phyloP scores from a whole-genome alignment of 352 stramenopile genomes.

The Phytophthora constricta region DNA sequence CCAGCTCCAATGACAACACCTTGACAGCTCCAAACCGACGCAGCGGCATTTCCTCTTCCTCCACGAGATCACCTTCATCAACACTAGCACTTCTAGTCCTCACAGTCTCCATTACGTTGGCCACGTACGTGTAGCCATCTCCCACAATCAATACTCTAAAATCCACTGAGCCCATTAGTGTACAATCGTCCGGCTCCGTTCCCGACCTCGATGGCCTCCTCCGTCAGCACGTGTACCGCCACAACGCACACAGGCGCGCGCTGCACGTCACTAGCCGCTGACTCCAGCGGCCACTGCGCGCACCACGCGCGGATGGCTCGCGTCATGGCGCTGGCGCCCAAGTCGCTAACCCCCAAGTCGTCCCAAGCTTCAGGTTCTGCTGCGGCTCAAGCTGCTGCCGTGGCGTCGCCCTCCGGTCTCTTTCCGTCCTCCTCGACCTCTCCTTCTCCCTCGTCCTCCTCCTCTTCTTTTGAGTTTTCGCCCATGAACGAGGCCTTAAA shows the following conservation, averaged over 20 bases:
- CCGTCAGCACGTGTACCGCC: conserved; percentile 38
- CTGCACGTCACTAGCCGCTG: conserved; percentile 57
- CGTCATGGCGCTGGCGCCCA: conserved; percentile 80
- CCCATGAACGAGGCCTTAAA: conserved; percentile 14
- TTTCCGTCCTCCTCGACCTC: conserved; percentile 15
- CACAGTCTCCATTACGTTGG: not conserved
- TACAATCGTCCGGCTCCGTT: not conserved
- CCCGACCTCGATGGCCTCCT: conserved; percentile 7
- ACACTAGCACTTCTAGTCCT: not conserved
- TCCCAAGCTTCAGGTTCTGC: not conserved
- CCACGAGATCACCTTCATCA: not conserved
- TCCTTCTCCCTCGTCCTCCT: conserved; percentile 25
- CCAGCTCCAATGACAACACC: not conserved
- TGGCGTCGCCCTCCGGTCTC: conserved; percentile 7
- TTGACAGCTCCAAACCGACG: not conserved
- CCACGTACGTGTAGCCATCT: not conserved
- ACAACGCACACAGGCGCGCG: conserved; percentile 73
- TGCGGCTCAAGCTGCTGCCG: too few species aligned
- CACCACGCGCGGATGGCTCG: conserved; percentile 84
- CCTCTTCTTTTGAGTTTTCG: conserved; percentile 36
- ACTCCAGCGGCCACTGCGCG: conserved; percentile 58
- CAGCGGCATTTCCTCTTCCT: too few species aligned
- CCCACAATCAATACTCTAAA: not conserved
- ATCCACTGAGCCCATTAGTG: too few species aligned
- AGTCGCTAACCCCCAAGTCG: conserved; percentile 30